Percentiles rank a stretch among this genome's conserved stretches.
phyloP scores from a whole-genome alignment of 1,284 basidiomycete species.

The Hortiboletus rubellus region DNA sequence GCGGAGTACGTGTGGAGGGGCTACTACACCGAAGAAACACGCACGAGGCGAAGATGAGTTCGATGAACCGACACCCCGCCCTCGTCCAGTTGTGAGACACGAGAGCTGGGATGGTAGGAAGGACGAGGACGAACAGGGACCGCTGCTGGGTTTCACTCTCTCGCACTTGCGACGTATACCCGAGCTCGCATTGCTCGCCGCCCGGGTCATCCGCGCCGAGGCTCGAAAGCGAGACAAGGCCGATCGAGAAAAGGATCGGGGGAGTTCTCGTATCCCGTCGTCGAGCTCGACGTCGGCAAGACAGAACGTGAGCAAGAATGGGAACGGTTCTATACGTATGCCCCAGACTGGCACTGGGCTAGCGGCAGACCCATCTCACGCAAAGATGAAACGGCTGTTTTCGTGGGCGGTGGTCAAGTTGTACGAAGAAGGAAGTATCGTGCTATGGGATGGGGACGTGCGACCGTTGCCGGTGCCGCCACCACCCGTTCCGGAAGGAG shows the following conservation, averaged over 20 bases:
- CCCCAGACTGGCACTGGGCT: neutral
- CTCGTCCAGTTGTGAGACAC: neutral
- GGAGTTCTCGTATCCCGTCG: neutral
- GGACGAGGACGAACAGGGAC: constrained; percentile 11
- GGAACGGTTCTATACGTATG: neutral
- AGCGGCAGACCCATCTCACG: constrained; percentile 14
- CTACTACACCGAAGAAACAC: constrained; percentile 28
- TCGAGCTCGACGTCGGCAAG: neutral
- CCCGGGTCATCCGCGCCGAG: constrained; percentile 60
- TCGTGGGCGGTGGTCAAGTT: constrained; percentile 60
- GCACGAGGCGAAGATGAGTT: neutral
- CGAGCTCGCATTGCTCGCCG: constrained; percentile 60
- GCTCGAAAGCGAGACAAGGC: constrained; percentile 49
- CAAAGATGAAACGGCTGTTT: constrained; percentile 65
- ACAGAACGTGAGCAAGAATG: neutral
- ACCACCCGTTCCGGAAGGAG: neutral
- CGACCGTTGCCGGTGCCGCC: constrained; percentile 23
- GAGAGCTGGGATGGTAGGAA: neutral
- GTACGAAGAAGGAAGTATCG: constrained; percentile 63
- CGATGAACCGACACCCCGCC: constrained; percentile 17
- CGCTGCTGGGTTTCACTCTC: constrained; percentile 56
- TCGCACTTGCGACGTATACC: constrained; percentile 74
- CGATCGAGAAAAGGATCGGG: constrained; percentile 34
- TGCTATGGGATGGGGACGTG: constrained; percentile 63
- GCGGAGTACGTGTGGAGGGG: neutral